A percentile compares a stretch with the other conserved stretches of the same genome.
These are phyloP conservation scores for Trichoderma erinaceum DNA, from an alignment of 495 filamentous ascomycete genomes.

Conservation along the genomic window DNA sequence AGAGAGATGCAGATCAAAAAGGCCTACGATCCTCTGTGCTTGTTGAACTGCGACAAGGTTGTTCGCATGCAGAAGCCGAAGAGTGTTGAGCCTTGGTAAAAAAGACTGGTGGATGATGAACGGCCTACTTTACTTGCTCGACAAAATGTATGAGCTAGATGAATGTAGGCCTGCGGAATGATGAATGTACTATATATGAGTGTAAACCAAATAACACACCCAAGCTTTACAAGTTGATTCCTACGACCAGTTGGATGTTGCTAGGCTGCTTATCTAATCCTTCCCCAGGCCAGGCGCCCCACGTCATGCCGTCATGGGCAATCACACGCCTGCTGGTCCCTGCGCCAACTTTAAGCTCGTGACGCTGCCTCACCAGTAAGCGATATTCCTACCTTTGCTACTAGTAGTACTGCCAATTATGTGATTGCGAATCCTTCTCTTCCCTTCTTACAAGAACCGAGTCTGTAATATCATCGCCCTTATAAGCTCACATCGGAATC, in stretches of 20 bases:
- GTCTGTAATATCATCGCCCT: not conserved
- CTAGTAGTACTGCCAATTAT: too few relatives aligned
- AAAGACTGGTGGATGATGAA: conserved; percentile 18
- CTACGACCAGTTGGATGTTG: too few relatives aligned
- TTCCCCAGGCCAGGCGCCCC: not conserved
- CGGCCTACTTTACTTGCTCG: too few relatives aligned
- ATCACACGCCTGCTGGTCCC: conserved; percentile 10
- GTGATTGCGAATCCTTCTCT: too few relatives aligned
- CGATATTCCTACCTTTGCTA: not conserved
- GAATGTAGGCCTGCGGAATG: too few relatives aligned
- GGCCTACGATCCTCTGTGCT: conserved; percentile 68
- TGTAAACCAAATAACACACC: too few relatives aligned
- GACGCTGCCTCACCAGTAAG: not conserved
- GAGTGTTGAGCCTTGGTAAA: conserved; percentile 36
- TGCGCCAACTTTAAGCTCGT: conserved; percentile 10
- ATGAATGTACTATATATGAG: too few relatives aligned
- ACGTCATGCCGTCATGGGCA: conserved; percentile 11
- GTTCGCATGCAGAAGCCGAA: conserved; percentile 54
- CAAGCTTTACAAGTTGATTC: not conserved
- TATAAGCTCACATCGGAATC: too few relatives aligned
- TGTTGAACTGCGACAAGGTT: conserved; percentile 79
- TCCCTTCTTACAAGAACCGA: not conserved
- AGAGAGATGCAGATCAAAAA: conserved; percentile 49
- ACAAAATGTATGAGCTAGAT: too few relatives aligned
- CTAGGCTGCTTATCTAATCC: not conserved